These are phyloP conservation scores for Cystoderma amianthinum DNA, from an alignment of 768 basidiomycete genomes.

Conservation along the genomic window DNA sequence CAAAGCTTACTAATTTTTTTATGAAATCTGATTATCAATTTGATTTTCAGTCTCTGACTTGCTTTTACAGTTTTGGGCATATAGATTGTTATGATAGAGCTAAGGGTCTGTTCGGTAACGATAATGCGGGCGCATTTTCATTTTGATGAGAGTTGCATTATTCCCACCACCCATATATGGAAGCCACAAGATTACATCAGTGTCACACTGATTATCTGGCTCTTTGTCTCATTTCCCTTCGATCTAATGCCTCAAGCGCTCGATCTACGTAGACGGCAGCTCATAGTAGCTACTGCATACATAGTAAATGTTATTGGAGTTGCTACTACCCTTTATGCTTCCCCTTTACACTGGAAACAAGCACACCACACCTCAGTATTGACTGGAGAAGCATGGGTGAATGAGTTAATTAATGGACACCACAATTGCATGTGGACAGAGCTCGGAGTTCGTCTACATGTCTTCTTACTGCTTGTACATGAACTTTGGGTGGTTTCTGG, in stretches of 20 bases:
- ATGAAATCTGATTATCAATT: no score
- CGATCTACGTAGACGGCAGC: background rate
- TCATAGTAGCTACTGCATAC: background rate
- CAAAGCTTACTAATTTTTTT: no score
- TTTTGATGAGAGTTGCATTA: background rate
- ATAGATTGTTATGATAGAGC: no score
- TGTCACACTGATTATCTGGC: background rate
- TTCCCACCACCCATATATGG: background rate
- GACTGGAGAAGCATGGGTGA: conserved; percentile 11
- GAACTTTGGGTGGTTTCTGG: background rate
- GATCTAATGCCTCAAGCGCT: background rate
- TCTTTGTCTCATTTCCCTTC: background rate
- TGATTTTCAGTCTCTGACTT: no score
- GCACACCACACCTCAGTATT: conserved; percentile 12
- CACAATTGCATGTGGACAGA: conserved; percentile 7
- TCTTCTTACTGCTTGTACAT: conserved; percentile 8
- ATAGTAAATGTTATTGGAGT: background rate
- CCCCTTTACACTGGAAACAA: conserved; percentile 3
- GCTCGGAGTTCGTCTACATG: conserved; percentile 9
- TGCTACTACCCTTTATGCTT: background rate
- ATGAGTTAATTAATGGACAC: conserved; percentile 12
- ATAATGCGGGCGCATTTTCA: background rate
- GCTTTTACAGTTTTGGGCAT: no score
- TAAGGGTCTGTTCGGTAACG: background rate
- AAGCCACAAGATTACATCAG: no score